Conservation (phyloP, 2,329 filamentous ascomycete genomes). For the Alternaria burnsii region DNA sequence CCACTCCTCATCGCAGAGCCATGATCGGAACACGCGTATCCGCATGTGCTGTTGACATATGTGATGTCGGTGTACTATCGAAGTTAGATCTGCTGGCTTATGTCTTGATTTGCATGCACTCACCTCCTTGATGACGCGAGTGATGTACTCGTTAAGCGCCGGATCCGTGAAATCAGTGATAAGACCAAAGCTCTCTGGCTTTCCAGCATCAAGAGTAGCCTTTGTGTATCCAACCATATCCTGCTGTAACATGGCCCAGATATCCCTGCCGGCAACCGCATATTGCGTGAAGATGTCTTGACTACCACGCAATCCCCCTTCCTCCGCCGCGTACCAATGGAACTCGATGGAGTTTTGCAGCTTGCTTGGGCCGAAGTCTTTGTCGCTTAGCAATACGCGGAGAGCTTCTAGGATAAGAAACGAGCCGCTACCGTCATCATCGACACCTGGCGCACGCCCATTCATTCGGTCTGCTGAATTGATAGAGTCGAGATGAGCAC, state of each 20-base stretch:
- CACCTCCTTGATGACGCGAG: slow-evolving; percentile 72
- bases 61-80: slow-evolving; percentile 81
- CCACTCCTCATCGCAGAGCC: slow-evolving; percentile 75
- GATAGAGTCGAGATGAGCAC: slow-evolving; percentile 72
- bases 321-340: slow-evolving; percentile 93
- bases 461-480: background rate
- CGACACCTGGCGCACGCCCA: slow-evolving; percentile 77
- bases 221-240: slow-evolving; percentile 89
- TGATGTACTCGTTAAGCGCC: slow-evolving; percentile 84
- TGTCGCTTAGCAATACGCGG: slow-evolving; percentile 77
- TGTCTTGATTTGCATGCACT: background rate
- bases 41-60: slow-evolving; percentile 85
- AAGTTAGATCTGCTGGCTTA: background rate
- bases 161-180: slow-evolving; percentile 90
- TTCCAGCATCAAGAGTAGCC: slow-evolving; percentile 30
- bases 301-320: slow-evolving; percentile 83
- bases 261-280: slow-evolving; percentile 72
- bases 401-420: slow-evolving; percentile 93
- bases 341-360: slow-evolving; percentile 86
- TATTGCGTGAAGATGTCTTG: slow-evolving; percentile 88
- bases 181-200: slow-evolving; percentile 84
- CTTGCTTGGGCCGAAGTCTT: slow-evolving; percentile 56
- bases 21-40: slow-evolving; percentile 82
- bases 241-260: slow-evolving; percentile 97
- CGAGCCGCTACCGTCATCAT: slow-evolving; percentile 89